Percentiles rank a stretch among this genome's conserved stretches.
Conservation (phyloP, 257 asterid species). For the Cordia subcordata region DNA sequence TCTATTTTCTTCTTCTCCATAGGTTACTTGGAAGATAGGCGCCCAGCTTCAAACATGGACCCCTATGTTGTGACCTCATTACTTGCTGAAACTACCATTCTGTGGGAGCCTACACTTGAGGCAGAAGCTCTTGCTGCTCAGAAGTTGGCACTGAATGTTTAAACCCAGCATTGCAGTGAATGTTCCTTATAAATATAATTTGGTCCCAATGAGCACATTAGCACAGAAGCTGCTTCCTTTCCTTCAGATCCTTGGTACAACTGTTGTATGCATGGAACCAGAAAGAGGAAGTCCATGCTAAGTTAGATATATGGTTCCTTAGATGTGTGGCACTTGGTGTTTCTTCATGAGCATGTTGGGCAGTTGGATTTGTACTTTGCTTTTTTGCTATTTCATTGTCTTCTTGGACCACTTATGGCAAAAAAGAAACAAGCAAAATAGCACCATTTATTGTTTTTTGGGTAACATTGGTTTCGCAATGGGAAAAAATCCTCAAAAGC, state of each 20-base stretch:
- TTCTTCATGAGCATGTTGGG: not conserved
- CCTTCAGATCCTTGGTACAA: too few relatives aligned
- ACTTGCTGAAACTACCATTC: slow-evolving; percentile 86
- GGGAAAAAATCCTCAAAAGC: too few relatives aligned
- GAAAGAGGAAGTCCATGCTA: not conserved
- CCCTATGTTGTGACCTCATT: slow-evolving; percentile 82
- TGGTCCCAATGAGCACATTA: not conserved
- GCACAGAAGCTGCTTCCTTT: too few relatives aligned
- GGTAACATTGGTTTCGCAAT: too few relatives aligned
- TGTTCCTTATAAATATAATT: not conserved
- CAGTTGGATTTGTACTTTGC: too few relatives aligned
- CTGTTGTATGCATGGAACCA: not conserved
- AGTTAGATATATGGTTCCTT: not conserved
- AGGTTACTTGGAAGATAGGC: slow-evolving; percentile 98
- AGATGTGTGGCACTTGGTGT: too few relatives aligned
- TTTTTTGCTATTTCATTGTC: too few relatives aligned
- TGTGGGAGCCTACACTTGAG: slow-evolving; percentile 92
- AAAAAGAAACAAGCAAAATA: too few relatives aligned
- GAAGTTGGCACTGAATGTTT: slow-evolving; percentile 64
- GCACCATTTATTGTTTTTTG: too few relatives aligned
- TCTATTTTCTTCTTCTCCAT: not conserved
- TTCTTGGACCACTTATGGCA: too few relatives aligned
- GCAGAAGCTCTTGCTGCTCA: slow-evolving; percentile 90
- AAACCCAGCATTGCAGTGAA: slow-evolving; percentile 5
- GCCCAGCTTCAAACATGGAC: slow-evolving; percentile 99